A percentile compares a stretch with the other conserved stretches of the same genome.
phyloP scores from a whole-genome alignment of 2,329 filamentous ascomycete genomes.

The Bertia moriformis region DNA sequence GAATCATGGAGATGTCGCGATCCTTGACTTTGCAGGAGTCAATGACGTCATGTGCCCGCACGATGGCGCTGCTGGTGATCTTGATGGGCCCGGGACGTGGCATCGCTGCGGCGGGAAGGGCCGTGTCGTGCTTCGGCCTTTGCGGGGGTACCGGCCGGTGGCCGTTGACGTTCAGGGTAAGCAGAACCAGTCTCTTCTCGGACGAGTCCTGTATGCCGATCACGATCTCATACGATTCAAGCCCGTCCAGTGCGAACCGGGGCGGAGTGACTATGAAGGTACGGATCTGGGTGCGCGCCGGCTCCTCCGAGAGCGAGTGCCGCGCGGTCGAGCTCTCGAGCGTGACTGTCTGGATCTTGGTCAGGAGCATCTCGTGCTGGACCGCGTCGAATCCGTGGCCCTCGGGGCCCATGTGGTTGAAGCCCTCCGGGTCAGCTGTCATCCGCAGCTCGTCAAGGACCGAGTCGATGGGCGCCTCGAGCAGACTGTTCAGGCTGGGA shows the following conservation, averaged over 20 bases:
- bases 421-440: constrained; percentile 49
- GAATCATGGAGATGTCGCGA: constrained; percentile 50
- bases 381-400: constrained; percentile 58
- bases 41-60: constrained; percentile 52
- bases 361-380: constrained; percentile 57
- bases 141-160: constrained; percentile 11
- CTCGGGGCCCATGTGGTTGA: constrained; percentile 59
- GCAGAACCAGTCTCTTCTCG: constrained; percentile 52
- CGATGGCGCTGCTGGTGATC: constrained; percentile 31
- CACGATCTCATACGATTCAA: constrained; percentile 37
- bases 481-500: constrained; percentile 40
- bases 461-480: constrained; percentile 55
- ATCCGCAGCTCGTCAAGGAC: constrained; percentile 56
- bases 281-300: constrained; percentile 37
- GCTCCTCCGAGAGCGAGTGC: constrained; percentile 38
- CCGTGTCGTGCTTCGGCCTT: constrained; percentile 10
- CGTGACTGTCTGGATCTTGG: constrained; percentile 54
- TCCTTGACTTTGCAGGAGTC: constrained; percentile 62
- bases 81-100: constrained; percentile 23
- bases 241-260: constrained; percentile 35
- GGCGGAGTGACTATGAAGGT: constrained; percentile 56
- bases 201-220: constrained; percentile 58
- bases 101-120: too few species aligned
- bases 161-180: constrained; percentile 33
- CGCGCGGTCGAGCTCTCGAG: constrained; percentile 45